Base-by-base conservation (phyloP, 1,139 yeast genomes). In the Geotrichum aggregatum region DNA sequence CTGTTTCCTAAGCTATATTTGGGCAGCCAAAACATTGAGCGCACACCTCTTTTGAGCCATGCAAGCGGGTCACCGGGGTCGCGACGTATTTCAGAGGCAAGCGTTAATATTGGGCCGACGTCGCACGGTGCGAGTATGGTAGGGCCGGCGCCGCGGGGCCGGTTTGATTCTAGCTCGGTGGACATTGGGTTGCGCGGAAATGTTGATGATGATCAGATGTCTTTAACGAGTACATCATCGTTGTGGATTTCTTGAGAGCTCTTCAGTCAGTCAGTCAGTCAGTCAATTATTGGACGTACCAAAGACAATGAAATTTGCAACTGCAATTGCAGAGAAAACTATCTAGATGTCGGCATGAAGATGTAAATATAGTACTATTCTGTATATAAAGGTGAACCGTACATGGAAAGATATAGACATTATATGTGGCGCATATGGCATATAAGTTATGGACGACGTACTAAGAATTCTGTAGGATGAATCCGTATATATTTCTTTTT, bases 141-240 rank as follows among this genome's bases (percentile, higher is more conserved):
- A 24, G 39, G 33, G 3, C 46, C 36, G 21, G 30, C 22, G 10
- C 10, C 30, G 43, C 33, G 46, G 13, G 47, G 36, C 8, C 42
- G 52, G 4, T 26, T 49, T 7, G 52, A 49, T 11, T n/a, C n/a
- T n/a, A 49, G 52, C 34, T 24, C 47, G 16, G 44, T 47, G 3
- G 52, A 49, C 14, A 14, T 49, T 5, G 47, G 47, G 4, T 7
- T 43, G 24, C 34, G 35, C 10, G 30, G 36, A 8, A 36, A 30
- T 11, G 3, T 36, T 11, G 46, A 47, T 18, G 50, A 47, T 30
- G 52, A 49, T 38, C 43, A 43, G 26, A 18, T 30, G 13, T 49
- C 52, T 6, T 6, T 49, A 19, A 38, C 47, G n/a, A 40, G 46
- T 22, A 47, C 41, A 10, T 11, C 43, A 8, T 30, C 41, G 5